Base-by-base conservation (phyloP, 1,284 basidiomycete species). In the Lentinula novae-zelandiae region DNA sequence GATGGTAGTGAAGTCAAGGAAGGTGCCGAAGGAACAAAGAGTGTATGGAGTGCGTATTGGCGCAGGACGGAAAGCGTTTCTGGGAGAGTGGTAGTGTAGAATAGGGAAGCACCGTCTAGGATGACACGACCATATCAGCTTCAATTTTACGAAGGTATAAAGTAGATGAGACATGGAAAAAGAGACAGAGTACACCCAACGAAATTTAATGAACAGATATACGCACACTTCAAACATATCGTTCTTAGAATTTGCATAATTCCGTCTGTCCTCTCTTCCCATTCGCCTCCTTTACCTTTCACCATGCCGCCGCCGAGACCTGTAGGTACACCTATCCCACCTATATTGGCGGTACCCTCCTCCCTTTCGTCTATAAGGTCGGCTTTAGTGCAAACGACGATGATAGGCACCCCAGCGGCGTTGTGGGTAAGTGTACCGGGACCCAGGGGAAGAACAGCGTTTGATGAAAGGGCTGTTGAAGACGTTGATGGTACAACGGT, bases 211-310 rank as follows among this genome's bases (percentile, higher is more conserved):
- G 31, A 33, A 15, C 2, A 50, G 27, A 31, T 1, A 15, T 42
- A 39, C 93, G 70, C 67, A 95, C 95, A 97, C 74, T 93, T 92
- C 56, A 98, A 76, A 69, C 93, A 97, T 61, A 98, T 84, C 0
- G 94, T 94, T 34, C 96, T 85, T 57, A 99, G 79, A 22, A 94
- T 87, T 70, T 99, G 96, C 86, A 98, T 96, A 20, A 98, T 83
- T 57, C 92, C 92, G 72, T 99, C 96, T 53, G 95, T 96, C 67
- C 92, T 83, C 72, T 98, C 96, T 73, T 99, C 97, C 90, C 94
- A 96, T 68, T 92, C 90, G 10, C 85, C 89, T 0, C 90, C 90
- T 72, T 92, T 93, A 0, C 90, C 90, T 73, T 91, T 92, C 2
- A 91, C 89, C 86, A 92, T 92, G 12, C 83, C 84, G 17, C 57